Evolutionary conservation across 2,329 filamentous ascomycete species (phyloP).

Genomic region (Neopestalotiopsis rosae): DNA sequence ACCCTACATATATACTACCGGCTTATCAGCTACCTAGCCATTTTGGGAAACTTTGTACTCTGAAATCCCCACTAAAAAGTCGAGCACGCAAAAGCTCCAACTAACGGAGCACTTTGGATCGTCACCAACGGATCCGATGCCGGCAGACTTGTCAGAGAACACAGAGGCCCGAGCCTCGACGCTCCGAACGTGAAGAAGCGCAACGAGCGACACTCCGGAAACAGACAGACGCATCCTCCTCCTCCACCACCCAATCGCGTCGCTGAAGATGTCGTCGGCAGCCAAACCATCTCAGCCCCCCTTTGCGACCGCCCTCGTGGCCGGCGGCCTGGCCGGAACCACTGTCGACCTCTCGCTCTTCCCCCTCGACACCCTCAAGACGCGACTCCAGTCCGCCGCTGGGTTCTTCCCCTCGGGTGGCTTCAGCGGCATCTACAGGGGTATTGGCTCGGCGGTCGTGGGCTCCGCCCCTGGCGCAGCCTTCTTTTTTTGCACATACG

Average conservation of each 20-base stretch:
- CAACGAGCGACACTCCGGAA: neutral
- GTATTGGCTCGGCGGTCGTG: slow-evolving; percentile 86
- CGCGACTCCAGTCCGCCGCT: slow-evolving; percentile 83
- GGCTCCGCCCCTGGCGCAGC: slow-evolving; percentile 93
- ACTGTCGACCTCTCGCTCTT: slow-evolving; percentile 97
- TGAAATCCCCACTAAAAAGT: slow-evolving; percentile 9
- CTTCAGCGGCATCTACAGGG: slow-evolving; percentile 90
- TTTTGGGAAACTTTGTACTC: neutral
- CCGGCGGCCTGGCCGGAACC: slow-evolving; percentile 90
- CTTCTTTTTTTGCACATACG: slow-evolving; percentile 97
- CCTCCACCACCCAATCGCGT: slow-evolving; percentile 9
- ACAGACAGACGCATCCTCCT: neutral
- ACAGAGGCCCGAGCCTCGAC: slow-evolving; percentile 9
- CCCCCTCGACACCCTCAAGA: slow-evolving; percentile 98
- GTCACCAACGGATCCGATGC: slow-evolving; percentile 15
- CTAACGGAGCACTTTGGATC: neutral
- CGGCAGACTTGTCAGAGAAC: slow-evolving; percentile 11
- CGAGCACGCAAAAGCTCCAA: neutral
- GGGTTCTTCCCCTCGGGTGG: slow-evolving; percentile 85
- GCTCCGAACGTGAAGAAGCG: slow-evolving; percentile 2
- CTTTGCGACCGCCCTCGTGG: slow-evolving; percentile 70
- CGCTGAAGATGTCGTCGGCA: slow-evolving; percentile 23
- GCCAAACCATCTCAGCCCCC: slow-evolving; percentile 37
- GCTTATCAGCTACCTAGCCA: neutral
- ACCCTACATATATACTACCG: neutral